Percentiles rank a stretch among this genome's conserved stretches.
phyloP scores from a whole-genome alignment of 1,284 basidiomycete species.

The Puccinia hordei region DNA sequence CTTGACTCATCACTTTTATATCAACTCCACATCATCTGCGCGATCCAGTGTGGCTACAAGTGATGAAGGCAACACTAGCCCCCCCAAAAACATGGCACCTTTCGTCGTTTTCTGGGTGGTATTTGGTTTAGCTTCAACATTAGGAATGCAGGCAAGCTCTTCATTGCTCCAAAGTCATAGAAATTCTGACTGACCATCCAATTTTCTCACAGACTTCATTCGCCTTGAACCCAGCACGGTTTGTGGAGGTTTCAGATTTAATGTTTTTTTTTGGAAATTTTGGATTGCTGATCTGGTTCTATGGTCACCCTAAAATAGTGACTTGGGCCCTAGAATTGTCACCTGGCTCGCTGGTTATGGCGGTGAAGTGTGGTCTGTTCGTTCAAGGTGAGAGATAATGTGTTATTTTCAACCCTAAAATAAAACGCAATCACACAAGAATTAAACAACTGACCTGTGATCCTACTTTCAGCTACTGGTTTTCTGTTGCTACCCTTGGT shows the following conservation, averaged over 20 bases:
- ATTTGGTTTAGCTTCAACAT: constrained; percentile 35
- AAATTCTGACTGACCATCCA: neutral
- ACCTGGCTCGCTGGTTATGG: constrained; percentile 50
- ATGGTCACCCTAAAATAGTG: constrained; percentile 7
- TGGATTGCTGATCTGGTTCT: neutral
- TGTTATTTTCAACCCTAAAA: neutral
- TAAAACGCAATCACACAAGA: neutral
- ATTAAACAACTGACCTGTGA: neutral
- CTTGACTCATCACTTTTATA: neutral
- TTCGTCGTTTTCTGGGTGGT: constrained; percentile 50
- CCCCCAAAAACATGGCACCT: constrained; percentile 36
- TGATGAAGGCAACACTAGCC: constrained; percentile 45
- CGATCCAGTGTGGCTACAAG: constrained; percentile 33
- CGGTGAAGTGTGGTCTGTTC: constrained; percentile 41
- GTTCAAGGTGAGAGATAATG: neutral
- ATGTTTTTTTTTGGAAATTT: neutral
- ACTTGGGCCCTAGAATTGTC: constrained; percentile 47
- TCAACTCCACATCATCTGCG: neutral
- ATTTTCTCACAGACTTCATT: constrained; percentile 41
- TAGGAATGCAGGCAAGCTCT: constrained; percentile 49
- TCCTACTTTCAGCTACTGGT: constrained; percentile 33
- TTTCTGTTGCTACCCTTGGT: constrained; percentile 37
- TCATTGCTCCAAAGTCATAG: neutral
- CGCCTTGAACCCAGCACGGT: constrained; percentile 50
- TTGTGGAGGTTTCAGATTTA: neutral